Conservation (phyloP, 139 green algal genomes). For the Coelastrella sp. region DNA sequence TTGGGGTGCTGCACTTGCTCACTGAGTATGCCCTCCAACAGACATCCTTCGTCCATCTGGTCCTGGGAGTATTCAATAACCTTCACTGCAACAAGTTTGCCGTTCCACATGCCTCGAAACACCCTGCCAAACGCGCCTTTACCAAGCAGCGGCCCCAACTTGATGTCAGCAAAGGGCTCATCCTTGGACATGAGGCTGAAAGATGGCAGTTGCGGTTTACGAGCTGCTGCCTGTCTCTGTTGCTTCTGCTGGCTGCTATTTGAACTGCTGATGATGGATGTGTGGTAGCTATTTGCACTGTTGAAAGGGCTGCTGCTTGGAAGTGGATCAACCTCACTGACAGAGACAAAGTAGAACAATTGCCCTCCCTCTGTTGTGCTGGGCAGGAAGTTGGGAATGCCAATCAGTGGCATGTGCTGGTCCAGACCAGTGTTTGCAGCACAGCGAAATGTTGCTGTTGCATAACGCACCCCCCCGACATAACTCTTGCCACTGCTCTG, state of each 20-base stretch:
- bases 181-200: slow-evolving; percentile 36
- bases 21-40: slow-evolving; percentile 55
- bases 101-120: slow-evolving; percentile 78
- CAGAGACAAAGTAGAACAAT: slow-evolving; percentile 36
- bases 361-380: background rate
- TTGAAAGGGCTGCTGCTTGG: background rate
- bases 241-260: slow-evolving; percentile 9
- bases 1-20: slow-evolving; percentile 61
- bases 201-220: background rate
- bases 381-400: slow-evolving; percentile 61
- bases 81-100: slow-evolving; percentile 83
- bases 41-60: background rate
- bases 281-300: background rate
- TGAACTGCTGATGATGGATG: background rate
- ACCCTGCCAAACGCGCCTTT: slow-evolving; percentile 73
- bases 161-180: slow-evolving; percentile 67
- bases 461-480: background rate
- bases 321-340: background rate
- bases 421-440: slow-evolving; percentile 51
- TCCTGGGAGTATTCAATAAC: slow-evolving; percentile 67
- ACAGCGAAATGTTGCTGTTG: slow-evolving; percentile 55
- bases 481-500: background rate
- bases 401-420: slow-evolving; percentile 48
- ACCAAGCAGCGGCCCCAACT: slow-evolving; percentile 76
- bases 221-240: background rate